Evolutionary conservation across 2,329 filamentous ascomycete genomes (phyloP).

Genomic region (Colletotrichum chrysophilum): DNA sequence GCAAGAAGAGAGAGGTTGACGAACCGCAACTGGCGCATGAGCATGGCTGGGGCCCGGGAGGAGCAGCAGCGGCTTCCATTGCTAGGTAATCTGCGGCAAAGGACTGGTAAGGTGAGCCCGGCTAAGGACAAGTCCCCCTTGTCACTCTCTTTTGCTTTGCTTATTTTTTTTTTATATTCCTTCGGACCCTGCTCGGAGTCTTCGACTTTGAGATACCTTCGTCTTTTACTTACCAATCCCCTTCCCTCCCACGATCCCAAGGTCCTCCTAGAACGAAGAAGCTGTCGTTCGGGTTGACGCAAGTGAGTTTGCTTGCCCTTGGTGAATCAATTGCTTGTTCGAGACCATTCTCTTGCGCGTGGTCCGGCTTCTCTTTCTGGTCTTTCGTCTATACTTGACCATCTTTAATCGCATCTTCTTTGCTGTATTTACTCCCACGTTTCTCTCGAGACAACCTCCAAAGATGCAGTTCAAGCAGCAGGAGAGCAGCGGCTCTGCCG

Average conservation of each 20-base stretch:
- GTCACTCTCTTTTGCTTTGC: background rate
- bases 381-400: slow-evolving; percentile 3
- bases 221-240: background rate
- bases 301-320: slow-evolving; percentile 9
- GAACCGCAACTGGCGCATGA: background rate
- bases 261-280: slow-evolving; percentile 11
- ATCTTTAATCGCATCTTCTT: slow-evolving; percentile 10
- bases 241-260: background rate
- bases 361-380: background rate
- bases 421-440: background rate
- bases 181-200: slow-evolving; percentile 17
- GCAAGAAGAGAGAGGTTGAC: background rate
- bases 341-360: slow-evolving; percentile 14
- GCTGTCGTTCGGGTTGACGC: slow-evolving; percentile 12
- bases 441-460: background rate
- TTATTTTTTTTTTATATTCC: slow-evolving; percentile 8
- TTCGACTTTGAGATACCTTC: background rate
- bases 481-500: slow-evolving; percentile 37
- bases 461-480: slow-evolving; percentile 37
- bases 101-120: slow-evolving; percentile 1
- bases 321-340: background rate
- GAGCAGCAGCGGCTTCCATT: background rate
- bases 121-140: background rate
- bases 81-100: background rate
- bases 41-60: background rate